phyloP scores from a whole-genome alignment of 2,329 filamentous ascomycete genomes.

The Nemania sp. region DNA sequence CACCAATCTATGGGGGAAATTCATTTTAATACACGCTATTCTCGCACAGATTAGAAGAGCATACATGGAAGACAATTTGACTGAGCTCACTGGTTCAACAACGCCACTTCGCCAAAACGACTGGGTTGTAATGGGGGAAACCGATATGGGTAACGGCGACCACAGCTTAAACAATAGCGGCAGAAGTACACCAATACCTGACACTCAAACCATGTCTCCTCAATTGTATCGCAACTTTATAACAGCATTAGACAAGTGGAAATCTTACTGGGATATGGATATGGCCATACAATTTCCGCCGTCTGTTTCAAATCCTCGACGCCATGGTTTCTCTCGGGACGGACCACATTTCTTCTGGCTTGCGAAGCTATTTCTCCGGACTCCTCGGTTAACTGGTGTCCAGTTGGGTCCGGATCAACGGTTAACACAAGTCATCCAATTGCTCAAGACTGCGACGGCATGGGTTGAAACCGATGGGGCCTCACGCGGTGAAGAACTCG shows the following conservation, averaged over 20 bases:
- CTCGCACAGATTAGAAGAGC: constrained; percentile 68
- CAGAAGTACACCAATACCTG: constrained; percentile 60
- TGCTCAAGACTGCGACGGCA: constrained; percentile 69
- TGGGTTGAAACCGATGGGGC: constrained; percentile 74
- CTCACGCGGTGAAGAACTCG: constrained; percentile 73
- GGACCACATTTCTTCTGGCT: constrained; percentile 81
- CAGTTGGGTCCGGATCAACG: constrained; percentile 68
- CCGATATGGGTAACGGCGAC: constrained; percentile 56
- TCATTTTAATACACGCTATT: constrained; percentile 77
- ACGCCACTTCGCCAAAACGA: constrained; percentile 71
- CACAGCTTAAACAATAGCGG: constrained; percentile 61
- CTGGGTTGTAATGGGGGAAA: constrained; percentile 62
- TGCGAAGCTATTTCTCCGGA: constrained; percentile 73
- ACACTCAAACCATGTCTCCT: constrained; percentile 56
- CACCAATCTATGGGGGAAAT: constrained; percentile 80
- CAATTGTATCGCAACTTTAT: constrained; percentile 62
- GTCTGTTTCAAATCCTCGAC: constrained; percentile 63
- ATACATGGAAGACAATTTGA: constrained; percentile 56
- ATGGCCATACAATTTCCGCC: constrained; percentile 75
- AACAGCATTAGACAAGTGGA: constrained; percentile 77
- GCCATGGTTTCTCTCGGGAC: constrained; percentile 77
- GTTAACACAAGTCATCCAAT: constrained; percentile 69
- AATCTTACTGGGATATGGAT: constrained; percentile 77
- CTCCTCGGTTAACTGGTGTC: constrained; percentile 65
- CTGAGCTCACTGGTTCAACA: constrained; percentile 56